Evolutionary conservation across 257 asterid species (phyloP).

Genomic region (Salvia rosmarinus): DNA sequence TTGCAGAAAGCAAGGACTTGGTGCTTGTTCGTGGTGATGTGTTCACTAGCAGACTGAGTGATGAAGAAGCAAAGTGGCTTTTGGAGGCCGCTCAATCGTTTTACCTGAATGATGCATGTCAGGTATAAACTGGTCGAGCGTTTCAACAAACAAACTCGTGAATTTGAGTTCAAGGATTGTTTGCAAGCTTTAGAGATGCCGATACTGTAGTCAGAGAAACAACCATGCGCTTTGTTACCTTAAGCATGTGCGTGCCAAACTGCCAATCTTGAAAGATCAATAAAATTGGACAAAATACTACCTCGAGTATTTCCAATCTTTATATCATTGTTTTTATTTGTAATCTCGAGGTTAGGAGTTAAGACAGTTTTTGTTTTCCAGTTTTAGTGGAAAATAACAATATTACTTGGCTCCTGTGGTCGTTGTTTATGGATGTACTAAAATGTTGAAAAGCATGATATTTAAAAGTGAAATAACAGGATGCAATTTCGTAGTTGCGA

Average conservation of each 20-base stretch:
- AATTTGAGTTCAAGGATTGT: slow-evolving; percentile 91
- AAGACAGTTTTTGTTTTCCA: not conserved
- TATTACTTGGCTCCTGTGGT: too few species aligned
- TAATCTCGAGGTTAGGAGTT: not conserved
- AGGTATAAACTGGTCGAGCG: slow-evolving; percentile 87
- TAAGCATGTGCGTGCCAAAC: not conserved
- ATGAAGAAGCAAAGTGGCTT: slow-evolving; percentile 83
- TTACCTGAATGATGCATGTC: slow-evolving; percentile 79
- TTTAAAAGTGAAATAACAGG: too few species aligned
- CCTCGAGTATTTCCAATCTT: not conserved
- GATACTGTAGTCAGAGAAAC: slow-evolving; percentile 42
- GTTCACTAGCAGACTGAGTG: slow-evolving; percentile 87
- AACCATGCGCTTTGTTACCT: not conserved
- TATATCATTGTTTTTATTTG: not conserved
- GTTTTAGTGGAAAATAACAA: not conserved
- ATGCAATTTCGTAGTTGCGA: too few species aligned
- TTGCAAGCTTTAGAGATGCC: slow-evolving; percentile 86
- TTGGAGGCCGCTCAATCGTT: slow-evolving; percentile 85
- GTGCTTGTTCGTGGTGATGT: slow-evolving; percentile 93
- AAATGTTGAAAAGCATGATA: too few species aligned
- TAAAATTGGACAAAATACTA: slow-evolving; percentile 1
- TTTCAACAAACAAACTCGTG: slow-evolving; percentile 78
- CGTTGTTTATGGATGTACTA: too few species aligned
- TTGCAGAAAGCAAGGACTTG: slow-evolving; percentile 81
- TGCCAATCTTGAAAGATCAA: slow-evolving; percentile 18